These are phyloP conservation scores for Kingdonia uniflora DNA, from an alignment of 164 flowering plant genomes.

Conservation along the genomic window DNA sequence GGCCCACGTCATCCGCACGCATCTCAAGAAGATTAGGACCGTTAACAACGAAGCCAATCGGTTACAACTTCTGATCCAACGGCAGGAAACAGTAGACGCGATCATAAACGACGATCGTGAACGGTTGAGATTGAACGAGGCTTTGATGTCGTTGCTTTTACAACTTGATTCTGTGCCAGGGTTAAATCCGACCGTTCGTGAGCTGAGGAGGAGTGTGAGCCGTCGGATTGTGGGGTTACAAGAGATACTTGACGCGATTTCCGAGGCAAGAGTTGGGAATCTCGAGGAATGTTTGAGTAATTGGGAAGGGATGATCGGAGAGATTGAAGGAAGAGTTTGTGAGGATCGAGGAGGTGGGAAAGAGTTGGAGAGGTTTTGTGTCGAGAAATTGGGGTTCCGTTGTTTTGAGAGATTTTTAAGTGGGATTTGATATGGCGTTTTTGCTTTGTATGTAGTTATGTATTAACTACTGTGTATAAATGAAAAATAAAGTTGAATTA, in stretches of 20 bases:
- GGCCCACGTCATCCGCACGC: too few species aligned
- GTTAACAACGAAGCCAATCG: too few species aligned
- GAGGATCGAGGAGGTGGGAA: constrained; percentile 34
- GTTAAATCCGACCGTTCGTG: constrained; percentile 51
- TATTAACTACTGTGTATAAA: too few species aligned
- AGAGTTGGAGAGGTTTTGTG: constrained; percentile 71
- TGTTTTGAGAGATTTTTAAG: constrained; percentile 67
- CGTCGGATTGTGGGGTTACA: constrained; percentile 75
- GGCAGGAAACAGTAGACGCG: too few species aligned
- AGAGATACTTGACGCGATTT: constrained; percentile 68
- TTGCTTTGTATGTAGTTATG: too few species aligned
- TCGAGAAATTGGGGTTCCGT: constrained; percentile 56
- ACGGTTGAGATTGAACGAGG: too few species aligned
- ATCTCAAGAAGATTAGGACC: too few species aligned
- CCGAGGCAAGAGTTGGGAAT: constrained; percentile 18
- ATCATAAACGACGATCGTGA: too few species aligned
- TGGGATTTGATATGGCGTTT: constrained; percentile 6
- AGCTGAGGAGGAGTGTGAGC: constrained; percentile 61
- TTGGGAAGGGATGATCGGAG: constrained; percentile 50
- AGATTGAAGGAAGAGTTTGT: constrained; percentile 38
- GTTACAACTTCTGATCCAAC: too few species aligned
- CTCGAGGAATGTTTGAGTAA: constrained; percentile 21
- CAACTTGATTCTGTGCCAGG: constrained; percentile 60
- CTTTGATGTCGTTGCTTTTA: too few species aligned
- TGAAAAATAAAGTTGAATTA: too few species aligned